Percentiles rank a stretch among this genome's conserved stretches.
phyloP scores from a whole-genome alignment of 2,329 filamentous ascomycete species.

The Metarhizium guizhouense region DNA sequence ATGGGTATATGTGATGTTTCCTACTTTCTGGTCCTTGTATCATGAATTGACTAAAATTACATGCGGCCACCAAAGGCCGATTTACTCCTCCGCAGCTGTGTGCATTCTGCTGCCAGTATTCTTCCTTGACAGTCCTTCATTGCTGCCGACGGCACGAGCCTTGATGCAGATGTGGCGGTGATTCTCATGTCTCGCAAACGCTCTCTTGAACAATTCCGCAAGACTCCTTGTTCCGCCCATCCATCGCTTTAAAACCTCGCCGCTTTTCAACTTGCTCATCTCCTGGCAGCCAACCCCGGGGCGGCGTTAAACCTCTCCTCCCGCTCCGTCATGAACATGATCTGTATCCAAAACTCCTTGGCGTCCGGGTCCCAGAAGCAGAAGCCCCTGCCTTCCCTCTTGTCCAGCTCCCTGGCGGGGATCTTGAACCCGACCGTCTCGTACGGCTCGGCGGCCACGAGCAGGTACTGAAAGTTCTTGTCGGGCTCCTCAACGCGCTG shows the following conservation, averaged over 20 bases:
- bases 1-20: neutral
- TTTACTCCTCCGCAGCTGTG: neutral
- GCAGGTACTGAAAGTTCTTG: slow-evolving; percentile 86
- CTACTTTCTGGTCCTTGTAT: neutral
- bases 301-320: slow-evolving; percentile 77
- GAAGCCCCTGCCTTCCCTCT: slow-evolving; percentile 81
- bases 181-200: neutral
- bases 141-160: neutral
- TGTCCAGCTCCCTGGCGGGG: slow-evolving; percentile 85
- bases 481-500: slow-evolving; percentile 94
- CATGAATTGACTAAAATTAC: neutral
- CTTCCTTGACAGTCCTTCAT: neutral
- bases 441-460: slow-evolving; percentile 94
- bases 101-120: neutral
- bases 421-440: slow-evolving; percentile 97
- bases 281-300: slow-evolving; percentile 46
- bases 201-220: neutral
- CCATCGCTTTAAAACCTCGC: neutral
- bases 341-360: slow-evolving; percentile 95
- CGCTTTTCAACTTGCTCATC: slow-evolving; percentile 19
- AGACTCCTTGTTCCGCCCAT: neutral
- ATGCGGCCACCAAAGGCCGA: neutral
- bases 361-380: slow-evolving; percentile 91
- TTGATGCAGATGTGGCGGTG: too few species aligned
- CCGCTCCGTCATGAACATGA: slow-evolving; percentile 97